Evolutionary conservation across 1,139 yeast genomes (phyloP).

Genomic region (Lizanozyma gosingica): DNA sequence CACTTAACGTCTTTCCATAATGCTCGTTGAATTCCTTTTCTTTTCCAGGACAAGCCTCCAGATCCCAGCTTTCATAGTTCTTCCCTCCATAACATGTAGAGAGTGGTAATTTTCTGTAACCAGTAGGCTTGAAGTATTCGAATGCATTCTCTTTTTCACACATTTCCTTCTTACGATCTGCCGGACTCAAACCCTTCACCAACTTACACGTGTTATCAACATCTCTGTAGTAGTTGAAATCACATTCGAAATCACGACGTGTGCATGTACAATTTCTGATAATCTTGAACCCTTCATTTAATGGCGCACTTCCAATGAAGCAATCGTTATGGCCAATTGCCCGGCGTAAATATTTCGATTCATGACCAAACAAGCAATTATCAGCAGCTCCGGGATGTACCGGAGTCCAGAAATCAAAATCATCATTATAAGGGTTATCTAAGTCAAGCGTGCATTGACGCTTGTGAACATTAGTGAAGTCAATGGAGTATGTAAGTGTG

Average conservation of each 20-base stretch:
- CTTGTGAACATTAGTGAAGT: constrained; percentile 55
- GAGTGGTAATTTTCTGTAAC: constrained; percentile 66
- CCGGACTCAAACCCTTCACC: constrained; percentile 61
- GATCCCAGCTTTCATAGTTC: constrained; percentile 55
- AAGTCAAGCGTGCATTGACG: constrained; percentile 68
- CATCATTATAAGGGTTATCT: constrained; percentile 51
- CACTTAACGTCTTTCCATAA: constrained; percentile 50
- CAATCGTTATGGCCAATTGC: constrained; percentile 54
- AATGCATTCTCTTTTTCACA: constrained; percentile 50
- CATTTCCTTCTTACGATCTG: constrained; percentile 48
- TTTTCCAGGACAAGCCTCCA: constrained; percentile 84
- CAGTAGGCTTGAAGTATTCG: constrained; percentile 73
- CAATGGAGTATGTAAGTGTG: constrained; percentile 48
- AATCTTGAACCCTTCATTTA: constrained; percentile 50
- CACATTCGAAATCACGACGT: constrained; percentile 89
- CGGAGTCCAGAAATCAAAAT: constrained; percentile 81
- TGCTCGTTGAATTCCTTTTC: constrained; percentile 52
- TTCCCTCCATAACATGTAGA: constrained; percentile 72
- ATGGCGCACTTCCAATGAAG: constrained; percentile 71
- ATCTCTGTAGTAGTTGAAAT: constrained; percentile 66
- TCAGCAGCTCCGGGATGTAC: constrained; percentile 53
- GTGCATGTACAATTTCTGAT: constrained; percentile 74
- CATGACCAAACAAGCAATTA: constrained; percentile 84
- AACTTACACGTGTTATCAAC: constrained; percentile 81
- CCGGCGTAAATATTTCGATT: constrained; percentile 68